Conservation (phyloP, 192 early-diverging fungal genomes). For the Endogone sp. region DNA sequence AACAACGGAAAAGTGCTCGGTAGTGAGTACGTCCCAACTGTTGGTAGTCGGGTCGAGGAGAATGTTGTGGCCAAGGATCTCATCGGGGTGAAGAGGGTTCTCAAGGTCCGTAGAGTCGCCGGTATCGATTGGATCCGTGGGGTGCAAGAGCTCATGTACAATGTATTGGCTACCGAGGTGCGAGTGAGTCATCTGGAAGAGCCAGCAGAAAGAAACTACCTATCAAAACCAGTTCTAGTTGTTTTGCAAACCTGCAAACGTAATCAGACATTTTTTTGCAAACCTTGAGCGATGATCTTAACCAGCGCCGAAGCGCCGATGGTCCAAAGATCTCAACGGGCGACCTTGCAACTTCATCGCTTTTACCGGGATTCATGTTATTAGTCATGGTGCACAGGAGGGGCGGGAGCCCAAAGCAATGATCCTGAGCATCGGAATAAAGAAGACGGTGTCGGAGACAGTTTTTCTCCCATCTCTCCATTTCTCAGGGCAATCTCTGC, state of each 20-base stretch:
- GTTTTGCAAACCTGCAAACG: too few species aligned
- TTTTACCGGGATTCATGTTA: slow-evolving; percentile 6
- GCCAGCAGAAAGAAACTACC: not conserved
- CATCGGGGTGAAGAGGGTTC: slow-evolving; percentile 14
- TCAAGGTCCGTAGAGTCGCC: slow-evolving; percentile 6
- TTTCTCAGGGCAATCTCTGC: not conserved
- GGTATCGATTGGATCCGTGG: slow-evolving; percentile 14
- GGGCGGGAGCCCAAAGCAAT: slow-evolving; percentile 47
- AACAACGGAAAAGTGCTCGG: slow-evolving; percentile 17
- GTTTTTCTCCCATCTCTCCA: not conserved
- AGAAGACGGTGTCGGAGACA: too few species aligned
- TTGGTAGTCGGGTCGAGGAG: slow-evolving; percentile 11
- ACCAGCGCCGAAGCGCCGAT: slow-evolving; percentile 28
- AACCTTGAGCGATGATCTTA: slow-evolving; percentile 29
- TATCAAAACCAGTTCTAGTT: too few species aligned
- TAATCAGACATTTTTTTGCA: not conserved
- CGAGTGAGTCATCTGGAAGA: slow-evolving; percentile 22
- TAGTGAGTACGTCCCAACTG: slow-evolving; percentile 3
- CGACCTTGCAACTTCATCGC: not conserved
- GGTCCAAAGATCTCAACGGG: slow-evolving; percentile 52
- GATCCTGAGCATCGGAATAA: too few species aligned
- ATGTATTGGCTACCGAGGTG: slow-evolving; percentile 27
- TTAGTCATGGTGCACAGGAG: slow-evolving; percentile 39
- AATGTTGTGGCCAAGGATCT: slow-evolving; percentile 6
- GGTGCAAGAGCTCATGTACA: slow-evolving; percentile 40